Evolutionary conservation across 1,284 basidiomycete species (phyloP).

Genomic region (Sutorius eximius): DNA sequence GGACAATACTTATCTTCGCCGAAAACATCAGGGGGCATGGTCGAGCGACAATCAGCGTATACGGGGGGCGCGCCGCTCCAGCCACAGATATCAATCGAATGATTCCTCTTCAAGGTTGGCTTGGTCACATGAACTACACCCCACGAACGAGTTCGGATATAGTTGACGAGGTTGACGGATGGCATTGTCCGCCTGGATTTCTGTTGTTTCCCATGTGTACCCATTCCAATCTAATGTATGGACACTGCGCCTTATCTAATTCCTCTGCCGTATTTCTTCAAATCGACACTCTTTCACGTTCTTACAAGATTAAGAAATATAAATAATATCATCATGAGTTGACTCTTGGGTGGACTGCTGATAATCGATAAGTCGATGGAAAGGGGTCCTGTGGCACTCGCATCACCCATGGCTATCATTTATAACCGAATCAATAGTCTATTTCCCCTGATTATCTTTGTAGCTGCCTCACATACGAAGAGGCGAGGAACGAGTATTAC

Average conservation of each 20-base stretch:
- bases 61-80: constrained; percentile 36
- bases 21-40: constrained; percentile 46
- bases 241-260: constrained; percentile 23
- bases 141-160: constrained; percentile 10
- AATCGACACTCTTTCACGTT: constrained; percentile 6
- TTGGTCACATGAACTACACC: background rate
- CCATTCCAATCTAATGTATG: constrained; percentile 20
- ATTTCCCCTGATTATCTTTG: too few relatives aligned
- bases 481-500: too few relatives aligned
- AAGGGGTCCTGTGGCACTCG: too few relatives aligned
- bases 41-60: constrained; percentile 41
- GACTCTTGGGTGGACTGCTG: too few relatives aligned
- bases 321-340: background rate
- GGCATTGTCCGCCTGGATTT: background rate
- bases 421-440: too few relatives aligned
- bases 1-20: constrained; percentile 45
- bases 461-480: too few relatives aligned
- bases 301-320: background rate
- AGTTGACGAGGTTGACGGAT: constrained; percentile 1
- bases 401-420: too few relatives aligned
- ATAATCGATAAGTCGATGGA: too few relatives aligned
- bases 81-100: constrained; percentile 54
- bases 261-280: constrained; percentile 7
- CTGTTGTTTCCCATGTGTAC: constrained; percentile 12
- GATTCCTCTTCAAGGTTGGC: constrained; percentile 11